These are phyloP conservation scores for Yamadazyma membranifaciens DNA, from an alignment of 1,139 yeast species.

Conservation along the genomic window DNA sequence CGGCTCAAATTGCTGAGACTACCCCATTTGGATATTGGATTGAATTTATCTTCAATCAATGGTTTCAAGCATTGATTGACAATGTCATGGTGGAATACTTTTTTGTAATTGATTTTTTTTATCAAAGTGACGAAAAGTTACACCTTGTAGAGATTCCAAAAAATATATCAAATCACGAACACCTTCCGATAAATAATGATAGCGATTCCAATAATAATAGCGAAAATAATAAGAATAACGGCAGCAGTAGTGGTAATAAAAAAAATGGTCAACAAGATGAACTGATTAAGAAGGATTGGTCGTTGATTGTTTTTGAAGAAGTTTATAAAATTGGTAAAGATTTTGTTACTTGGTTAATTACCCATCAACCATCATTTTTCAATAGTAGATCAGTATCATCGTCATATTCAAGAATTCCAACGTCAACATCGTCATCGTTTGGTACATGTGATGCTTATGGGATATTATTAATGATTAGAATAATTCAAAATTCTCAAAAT, in stretches of 20 bases:
- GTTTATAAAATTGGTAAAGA: constrained; percentile 43
- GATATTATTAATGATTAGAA: constrained; percentile 69
- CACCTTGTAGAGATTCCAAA: constrained; percentile 15
- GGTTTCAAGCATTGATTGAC: constrained; percentile 72
- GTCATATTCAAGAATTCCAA: constrained; percentile 19
- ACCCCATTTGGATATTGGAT: constrained; percentile 65
- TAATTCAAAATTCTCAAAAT: constrained; percentile 62
- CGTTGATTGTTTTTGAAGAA: constrained; percentile 52
- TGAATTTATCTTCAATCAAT: constrained; percentile 72
- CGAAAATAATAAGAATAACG: neutral
- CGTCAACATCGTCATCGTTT: constrained; percentile 13
- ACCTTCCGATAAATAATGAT: neutral
- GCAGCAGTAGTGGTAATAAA: neutral
- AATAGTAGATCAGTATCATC: constrained; percentile 19
- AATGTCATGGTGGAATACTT: constrained; percentile 77
- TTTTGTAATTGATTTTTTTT: constrained; percentile 72
- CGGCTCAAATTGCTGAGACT: constrained; percentile 84
- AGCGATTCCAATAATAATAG: neutral
- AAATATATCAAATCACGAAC: constrained; percentile 1
- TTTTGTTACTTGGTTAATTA: constrained; percentile 38
- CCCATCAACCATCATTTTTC: constrained; percentile 26
- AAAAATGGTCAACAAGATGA: constrained; percentile 1
- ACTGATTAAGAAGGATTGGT: constrained; percentile 40
- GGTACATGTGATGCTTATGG: constrained; percentile 75
- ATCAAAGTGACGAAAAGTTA: constrained; percentile 44